phyloP scores from a whole-genome alignment of 78 protist species.

The Dictyostelium citrinum region DNA sequence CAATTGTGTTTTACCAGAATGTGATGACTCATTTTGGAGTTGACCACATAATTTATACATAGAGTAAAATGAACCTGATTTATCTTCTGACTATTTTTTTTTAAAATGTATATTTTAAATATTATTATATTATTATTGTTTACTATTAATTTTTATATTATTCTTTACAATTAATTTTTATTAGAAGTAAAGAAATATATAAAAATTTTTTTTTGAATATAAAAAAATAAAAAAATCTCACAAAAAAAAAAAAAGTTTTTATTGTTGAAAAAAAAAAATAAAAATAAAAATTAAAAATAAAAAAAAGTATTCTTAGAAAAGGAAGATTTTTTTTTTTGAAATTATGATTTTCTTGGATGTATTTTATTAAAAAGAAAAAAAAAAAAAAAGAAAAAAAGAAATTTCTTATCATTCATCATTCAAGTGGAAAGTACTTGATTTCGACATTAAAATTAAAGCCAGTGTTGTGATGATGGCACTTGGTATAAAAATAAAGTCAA shows the following conservation, averaged over 20 bases:
- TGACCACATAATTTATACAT: constrained; percentile 41
- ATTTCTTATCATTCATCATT: constrained; percentile 16
- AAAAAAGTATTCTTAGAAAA: no score
- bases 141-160: no score
- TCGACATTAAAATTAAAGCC: neutral
- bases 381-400: neutral
- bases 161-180: no score
- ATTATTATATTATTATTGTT: no score
- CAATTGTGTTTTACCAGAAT: constrained; percentile 75
- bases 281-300: neutral
- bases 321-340: no score
- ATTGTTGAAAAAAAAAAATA: neutral
- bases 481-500: constrained; percentile 86
- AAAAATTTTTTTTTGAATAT: no score
- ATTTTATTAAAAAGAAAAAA: neutral
- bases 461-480: constrained; percentile 43
- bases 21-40: constrained; percentile 38
- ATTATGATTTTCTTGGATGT: neutral
- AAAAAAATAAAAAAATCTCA: neutral
- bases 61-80: constrained; percentile 56
- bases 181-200: no score
- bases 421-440: constrained; percentile 4
- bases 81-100: constrained; percentile 28
- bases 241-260: neutral
- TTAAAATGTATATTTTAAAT: no score